Conservation (phyloP, 352 stramenopile genomes). For the Phytophthora cajani region DNA sequence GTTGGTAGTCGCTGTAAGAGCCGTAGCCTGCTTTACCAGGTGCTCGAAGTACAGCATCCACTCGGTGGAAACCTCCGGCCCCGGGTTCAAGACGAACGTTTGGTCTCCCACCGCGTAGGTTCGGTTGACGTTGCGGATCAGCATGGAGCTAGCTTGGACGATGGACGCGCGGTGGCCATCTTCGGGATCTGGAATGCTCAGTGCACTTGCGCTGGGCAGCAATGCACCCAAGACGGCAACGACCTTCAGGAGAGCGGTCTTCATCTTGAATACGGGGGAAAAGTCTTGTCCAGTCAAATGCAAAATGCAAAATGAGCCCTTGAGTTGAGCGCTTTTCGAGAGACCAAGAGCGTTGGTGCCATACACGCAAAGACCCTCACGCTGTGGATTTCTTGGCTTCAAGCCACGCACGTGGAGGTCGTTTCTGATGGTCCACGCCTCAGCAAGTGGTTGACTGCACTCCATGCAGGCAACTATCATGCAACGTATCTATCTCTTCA, state of each 20-base stretch:
- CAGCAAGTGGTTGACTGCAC: not conserved
- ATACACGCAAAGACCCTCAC: not conserved
- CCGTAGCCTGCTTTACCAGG: constrained; percentile 25
- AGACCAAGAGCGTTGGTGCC: not conserved
- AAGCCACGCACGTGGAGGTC: constrained; percentile 1
- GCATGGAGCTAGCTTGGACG: constrained; percentile 24
- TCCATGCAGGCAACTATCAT: not conserved
- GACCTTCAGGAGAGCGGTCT: constrained; percentile 7
- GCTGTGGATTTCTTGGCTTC: constrained; percentile 26
- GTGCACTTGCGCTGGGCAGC: constrained; percentile 1
- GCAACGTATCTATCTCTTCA: not conserved
- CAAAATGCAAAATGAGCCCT: constrained; percentile 25
- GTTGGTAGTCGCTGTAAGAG: constrained; percentile 33
- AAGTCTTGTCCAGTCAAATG: constrained; percentile 4
- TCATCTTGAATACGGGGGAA: constrained; percentile 1
- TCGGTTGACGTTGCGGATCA: constrained; percentile 43
- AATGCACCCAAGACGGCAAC: constrained; percentile 1
- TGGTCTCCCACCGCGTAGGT: constrained; percentile 31
- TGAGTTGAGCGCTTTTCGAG: not conserved
- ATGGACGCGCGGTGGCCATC: constrained; percentile 36
- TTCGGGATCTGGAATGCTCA: constrained; percentile 29
- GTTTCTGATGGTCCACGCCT: constrained; percentile 5
- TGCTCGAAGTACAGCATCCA: constrained; percentile 41
- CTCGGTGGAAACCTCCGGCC: constrained; percentile 27
- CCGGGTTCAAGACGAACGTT: constrained; percentile 30